Base-by-base conservation (phyloP, 257 asterid genomes). In the Paulownia fortunei region DNA sequence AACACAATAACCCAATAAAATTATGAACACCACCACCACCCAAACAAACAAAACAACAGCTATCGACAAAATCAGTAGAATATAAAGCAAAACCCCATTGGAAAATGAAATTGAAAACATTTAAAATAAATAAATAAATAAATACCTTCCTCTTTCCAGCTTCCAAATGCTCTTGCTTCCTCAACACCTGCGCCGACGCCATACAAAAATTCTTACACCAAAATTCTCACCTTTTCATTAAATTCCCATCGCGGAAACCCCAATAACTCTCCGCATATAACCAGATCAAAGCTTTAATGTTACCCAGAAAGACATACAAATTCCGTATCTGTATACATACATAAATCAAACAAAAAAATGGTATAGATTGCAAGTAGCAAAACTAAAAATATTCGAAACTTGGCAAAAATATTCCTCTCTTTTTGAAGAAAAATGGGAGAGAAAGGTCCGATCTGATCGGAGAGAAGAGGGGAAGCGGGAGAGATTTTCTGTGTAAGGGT, bases 131-230 rank as follows among this genome's bases (percentile, higher is more conserved):
- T 21, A 3, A 13, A 70, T 1, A 77, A 67, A 6, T 13, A 13
- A 66, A 24, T 21, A 93, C 98, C 98, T 84, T 89, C 72, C 52
- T 90, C 78, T 79, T 88, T 37, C 98, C 98, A 82, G 97, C 97
- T 87, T 86, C 92, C 87, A 88, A 85, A 86, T 90, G 88, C 79
- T 82, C 92, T 79, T 88, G 89, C 87, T 93, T 93, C 83, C 80
- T 87, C 80, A 82, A 71, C 60, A 86, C 94, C 92, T 93, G 94
- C 78, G 85, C 96, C 85, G 97, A 88, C 88, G 98, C 96, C 98
- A 91, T 93, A 82, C 76, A 32, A 82, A 75, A 77, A 54, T 44
- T 68, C 78, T 44, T 21, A 23, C 26, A 27, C 71, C 72, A 37
- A 76, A 72, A 69, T 65, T 23, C 77, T 78, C 76, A 61, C 62